Conservation (phyloP, 148 eudicot genomes). For the Vaccinium myrtillus region DNA sequence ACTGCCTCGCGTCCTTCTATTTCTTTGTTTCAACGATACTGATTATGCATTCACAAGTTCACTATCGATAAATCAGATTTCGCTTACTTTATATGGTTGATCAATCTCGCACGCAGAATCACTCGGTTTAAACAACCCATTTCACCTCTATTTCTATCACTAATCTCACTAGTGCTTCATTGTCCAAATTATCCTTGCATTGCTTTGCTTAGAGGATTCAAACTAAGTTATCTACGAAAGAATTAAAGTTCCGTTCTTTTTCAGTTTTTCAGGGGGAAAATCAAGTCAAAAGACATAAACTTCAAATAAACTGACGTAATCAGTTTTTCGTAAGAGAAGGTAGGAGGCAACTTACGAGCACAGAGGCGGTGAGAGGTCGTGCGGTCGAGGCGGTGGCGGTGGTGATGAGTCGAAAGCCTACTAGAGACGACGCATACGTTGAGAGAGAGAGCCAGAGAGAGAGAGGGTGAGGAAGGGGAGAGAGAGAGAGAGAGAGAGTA, state of each 20-base stretch:
- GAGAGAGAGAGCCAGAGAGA: not conserved
- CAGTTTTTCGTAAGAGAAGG: not conserved
- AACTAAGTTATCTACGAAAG: not conserved
- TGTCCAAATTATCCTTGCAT: not conserved
- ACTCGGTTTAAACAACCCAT: not conserved
- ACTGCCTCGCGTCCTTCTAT: not conserved
- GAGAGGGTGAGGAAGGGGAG: no score
- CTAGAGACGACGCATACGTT: not conserved
- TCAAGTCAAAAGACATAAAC: not conserved
- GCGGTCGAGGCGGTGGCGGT: not conserved
- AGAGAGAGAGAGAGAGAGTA: not conserved
- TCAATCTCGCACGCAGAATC: not conserved
- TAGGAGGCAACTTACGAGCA: not conserved
- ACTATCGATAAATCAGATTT: not conserved
- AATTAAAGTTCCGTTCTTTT: not conserved
- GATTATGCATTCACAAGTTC: not conserved
- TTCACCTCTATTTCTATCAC: not conserved
- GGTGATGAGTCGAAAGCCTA: not conserved
- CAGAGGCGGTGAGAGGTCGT: not conserved
- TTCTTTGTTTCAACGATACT: not conserved
- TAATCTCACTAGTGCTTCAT: not conserved
- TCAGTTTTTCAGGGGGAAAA: not conserved
- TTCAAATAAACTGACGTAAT: not conserved
- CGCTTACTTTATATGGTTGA: not conserved
- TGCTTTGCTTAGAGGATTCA: not conserved